phyloP scores from a whole-genome alignment of 441 rosid species.

The Manihot esculenta region DNA sequence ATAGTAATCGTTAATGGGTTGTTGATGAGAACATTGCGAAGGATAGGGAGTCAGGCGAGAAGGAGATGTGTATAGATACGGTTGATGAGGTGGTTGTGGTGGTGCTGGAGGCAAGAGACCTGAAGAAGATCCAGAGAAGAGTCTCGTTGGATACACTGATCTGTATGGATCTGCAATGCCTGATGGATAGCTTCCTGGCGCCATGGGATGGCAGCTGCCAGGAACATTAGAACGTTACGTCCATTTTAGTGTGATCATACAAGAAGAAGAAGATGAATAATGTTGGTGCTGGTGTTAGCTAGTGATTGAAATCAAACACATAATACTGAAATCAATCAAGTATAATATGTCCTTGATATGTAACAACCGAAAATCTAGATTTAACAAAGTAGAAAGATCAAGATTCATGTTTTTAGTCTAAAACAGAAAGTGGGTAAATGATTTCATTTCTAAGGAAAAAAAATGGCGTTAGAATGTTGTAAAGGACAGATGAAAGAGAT shows the following conservation, averaged over 20 bases:
- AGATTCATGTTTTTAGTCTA: neutral
- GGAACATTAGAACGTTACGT: neutral
- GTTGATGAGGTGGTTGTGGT: constrained; percentile 28
- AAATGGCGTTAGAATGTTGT: no score
- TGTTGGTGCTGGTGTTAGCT: neutral
- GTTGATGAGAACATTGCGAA: constrained; percentile 40
- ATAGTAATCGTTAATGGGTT: constrained; percentile 49
- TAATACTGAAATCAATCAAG: neutral
- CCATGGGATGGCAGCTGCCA: constrained; percentile 46
- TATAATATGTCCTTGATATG: neutral
- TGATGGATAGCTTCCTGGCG: constrained; percentile 44
- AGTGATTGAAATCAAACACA: neutral
- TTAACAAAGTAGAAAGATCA: neutral
- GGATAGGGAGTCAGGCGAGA: constrained; percentile 41
- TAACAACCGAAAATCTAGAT: neutral
- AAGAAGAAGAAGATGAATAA: neutral
- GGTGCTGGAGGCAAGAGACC: constrained; percentile 33
- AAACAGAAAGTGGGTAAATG: constrained; percentile 14
- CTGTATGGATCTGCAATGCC: constrained; percentile 57
- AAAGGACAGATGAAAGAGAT: neutral
- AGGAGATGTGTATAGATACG: constrained; percentile 51
- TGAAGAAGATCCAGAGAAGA: constrained; percentile 51
- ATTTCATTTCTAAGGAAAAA: no score
- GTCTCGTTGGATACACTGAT: constrained; percentile 49
- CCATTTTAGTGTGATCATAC: neutral